Base-by-base conservation (phyloP, 345 rosid genomes). In the Angophora floribunda region DNA sequence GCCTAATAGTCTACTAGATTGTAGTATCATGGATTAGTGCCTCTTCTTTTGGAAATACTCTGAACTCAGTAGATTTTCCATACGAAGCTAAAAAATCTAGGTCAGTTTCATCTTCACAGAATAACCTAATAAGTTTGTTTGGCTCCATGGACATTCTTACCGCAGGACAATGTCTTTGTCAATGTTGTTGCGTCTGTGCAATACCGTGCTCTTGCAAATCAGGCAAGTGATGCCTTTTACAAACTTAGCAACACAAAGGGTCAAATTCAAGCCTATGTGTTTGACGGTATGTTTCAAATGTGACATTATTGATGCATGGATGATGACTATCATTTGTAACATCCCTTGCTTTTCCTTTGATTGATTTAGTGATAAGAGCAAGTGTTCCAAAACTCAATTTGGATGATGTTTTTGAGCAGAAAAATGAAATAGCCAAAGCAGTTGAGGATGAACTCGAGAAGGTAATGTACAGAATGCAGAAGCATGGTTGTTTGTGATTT, bases 151-250 rank as follows among this genome's bases (percentile, higher is more conserved):
- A 59, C 59, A 57, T 78, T 84, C 85, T 50, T 24, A 65, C 80
- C 79, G 50, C 90, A 92, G 94, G 94, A 92, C 87, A 93, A 93
- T 82, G 94, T 93, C 51, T 93, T 93, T 86, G 94, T 91, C 87
- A 93, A 89, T 87, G 91, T 93, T 4, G 93, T 93, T 11, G 94
- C 93, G 28, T 93, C 94, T 41, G 61, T 92, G 26, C 94, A 92
- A 89, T 92, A 91, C 32, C 88, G 92, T 49, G 92, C 92, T 52
- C 52, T 93, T 86, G 91, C 91, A 22, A 87, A 90, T 21, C 90
- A 93, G 47, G 94, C 94, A 7, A 88, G 36, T 21, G 92, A 93
- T 87, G 94, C 94, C 57, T 93, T 89, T 84, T 91, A 93, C 88
- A 91, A 59, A 85, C 94, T 93, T 22, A 87, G 84, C 90, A 93